phyloP scores from a whole-genome alignment of 116 monocot species.

The Iris pallida region DNA sequence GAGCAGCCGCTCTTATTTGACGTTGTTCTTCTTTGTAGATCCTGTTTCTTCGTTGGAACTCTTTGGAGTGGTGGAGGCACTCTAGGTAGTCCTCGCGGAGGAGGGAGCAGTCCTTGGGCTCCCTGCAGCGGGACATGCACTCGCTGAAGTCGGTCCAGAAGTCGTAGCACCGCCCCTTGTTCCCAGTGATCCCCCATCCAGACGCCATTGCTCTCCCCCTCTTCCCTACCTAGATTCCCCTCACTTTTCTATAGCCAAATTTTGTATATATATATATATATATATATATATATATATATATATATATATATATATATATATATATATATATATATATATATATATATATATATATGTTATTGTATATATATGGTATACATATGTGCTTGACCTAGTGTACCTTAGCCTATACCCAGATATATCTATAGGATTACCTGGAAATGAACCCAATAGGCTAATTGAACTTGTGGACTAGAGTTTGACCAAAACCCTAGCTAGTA shows the following conservation, averaged over 20 bases:
- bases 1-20: conserved; percentile 67
- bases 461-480: no score
- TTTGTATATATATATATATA: no score
- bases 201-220: conserved; percentile 56
- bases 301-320: no score
- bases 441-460: no score
- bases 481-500: no score
- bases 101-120: conserved; percentile 64
- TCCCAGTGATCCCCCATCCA: conserved; percentile 95
- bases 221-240: neutral
- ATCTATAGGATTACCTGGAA: no score
- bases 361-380: no score
- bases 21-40: conserved; percentile 92
- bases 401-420: no score
- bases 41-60: conserved; percentile 90
- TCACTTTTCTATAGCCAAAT: neutral
- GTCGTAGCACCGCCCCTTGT: conserved; percentile 98
- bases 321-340: no score
- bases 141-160: conserved; percentile 99
- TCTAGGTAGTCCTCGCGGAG: conserved; percentile 97
- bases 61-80: conserved; percentile 96
- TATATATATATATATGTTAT: no score
- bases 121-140: conserved; percentile 90
- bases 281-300: no score
- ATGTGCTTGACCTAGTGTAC: no score